Evolutionary conservation across 2,329 filamentous ascomycete species (phyloP).

Genomic region (Diaporthe australafricana): DNA sequence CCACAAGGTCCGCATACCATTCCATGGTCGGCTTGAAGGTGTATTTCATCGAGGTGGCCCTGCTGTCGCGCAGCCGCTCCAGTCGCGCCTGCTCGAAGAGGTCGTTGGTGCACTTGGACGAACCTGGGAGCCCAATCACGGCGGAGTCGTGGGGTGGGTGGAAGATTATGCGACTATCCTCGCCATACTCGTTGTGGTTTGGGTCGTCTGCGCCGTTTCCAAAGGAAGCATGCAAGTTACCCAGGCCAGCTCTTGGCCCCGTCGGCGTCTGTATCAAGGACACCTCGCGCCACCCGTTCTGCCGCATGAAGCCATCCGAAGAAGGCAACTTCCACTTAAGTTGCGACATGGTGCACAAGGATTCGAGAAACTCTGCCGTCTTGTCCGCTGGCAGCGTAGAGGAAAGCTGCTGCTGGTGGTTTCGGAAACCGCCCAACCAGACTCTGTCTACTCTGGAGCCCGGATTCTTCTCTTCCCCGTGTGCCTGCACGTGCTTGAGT

Average conservation of each 20-base stretch:
- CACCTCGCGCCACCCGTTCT: constrained; percentile 54
- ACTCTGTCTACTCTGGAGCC: constrained; percentile 52
- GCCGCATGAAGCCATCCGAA: constrained; percentile 41
- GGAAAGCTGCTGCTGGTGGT: constrained; percentile 36
- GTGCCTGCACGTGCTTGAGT: constrained; percentile 51
- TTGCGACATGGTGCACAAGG: constrained; percentile 46
- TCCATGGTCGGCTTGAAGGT: constrained; percentile 59
- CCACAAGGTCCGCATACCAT: constrained; percentile 63
- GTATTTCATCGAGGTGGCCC: constrained; percentile 49
- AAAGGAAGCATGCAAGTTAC: neutral
- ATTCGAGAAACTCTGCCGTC: constrained; percentile 52
- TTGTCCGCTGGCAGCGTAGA: constrained; percentile 53
- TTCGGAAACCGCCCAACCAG: constrained; percentile 57
- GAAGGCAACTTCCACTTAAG: constrained; percentile 52
- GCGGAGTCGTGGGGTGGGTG: constrained; percentile 55
- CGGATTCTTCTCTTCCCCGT: constrained; percentile 45
- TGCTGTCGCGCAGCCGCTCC: constrained; percentile 39
- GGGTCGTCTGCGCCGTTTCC: constrained; percentile 37
- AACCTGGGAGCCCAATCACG: neutral
- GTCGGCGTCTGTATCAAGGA: constrained; percentile 16
- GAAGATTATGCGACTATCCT: constrained; percentile 54
- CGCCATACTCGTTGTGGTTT: constrained; percentile 38
- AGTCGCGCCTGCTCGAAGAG: constrained; percentile 54
- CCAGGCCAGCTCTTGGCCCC: constrained; percentile 24
- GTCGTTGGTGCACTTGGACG: constrained; percentile 55